phyloP scores from a whole-genome alignment of 768 basidiomycete species.

The Boletus insuetus region DNA sequence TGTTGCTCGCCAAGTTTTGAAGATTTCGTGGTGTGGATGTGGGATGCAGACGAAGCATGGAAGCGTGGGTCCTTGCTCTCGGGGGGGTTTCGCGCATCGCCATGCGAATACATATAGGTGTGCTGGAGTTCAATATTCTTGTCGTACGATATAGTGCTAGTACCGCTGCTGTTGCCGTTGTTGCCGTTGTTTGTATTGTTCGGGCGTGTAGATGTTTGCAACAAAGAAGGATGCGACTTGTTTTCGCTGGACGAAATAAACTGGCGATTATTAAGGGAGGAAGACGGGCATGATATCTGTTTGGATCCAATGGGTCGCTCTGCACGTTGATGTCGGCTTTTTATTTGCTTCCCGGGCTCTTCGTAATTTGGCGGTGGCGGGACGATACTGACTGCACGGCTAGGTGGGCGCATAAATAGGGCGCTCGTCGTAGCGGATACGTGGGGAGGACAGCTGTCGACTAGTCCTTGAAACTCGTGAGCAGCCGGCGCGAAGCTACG shows the following conservation, averaged over 20 bases:
- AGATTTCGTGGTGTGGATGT: constrained; percentile 9
- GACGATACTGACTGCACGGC: constrained; percentile 31
- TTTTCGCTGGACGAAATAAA: not conserved
- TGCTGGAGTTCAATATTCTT: constrained; percentile 14
- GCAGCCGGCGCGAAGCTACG: constrained; percentile 3
- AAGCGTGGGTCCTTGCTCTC: constrained; percentile 6
- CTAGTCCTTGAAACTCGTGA: not conserved
- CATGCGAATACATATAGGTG: constrained; percentile 26
- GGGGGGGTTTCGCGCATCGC: constrained; percentile 4
- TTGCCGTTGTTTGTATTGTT: constrained; percentile 21
- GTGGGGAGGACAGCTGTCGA: not conserved
- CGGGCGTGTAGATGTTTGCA: constrained; percentile 20
- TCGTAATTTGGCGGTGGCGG: constrained; percentile 25
- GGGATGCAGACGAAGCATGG: constrained; percentile 9
- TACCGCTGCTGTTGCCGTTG: constrained; percentile 23
- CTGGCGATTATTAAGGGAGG: constrained; percentile 6
- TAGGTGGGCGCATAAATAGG: constrained; percentile 22
- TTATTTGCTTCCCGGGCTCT: constrained; percentile 15
- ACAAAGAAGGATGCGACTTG: constrained; percentile 8
- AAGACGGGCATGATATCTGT: constrained; percentile 1
- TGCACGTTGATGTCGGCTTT: constrained; percentile 6
- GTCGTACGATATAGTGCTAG: constrained; percentile 18
- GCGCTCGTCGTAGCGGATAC: not conserved
- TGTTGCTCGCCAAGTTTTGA: constrained; percentile 15
- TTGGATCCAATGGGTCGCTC: constrained; percentile 4